Conservation (phyloP, 2,329 filamentous ascomycete species). For the Xylaria arbuscula region DNA sequence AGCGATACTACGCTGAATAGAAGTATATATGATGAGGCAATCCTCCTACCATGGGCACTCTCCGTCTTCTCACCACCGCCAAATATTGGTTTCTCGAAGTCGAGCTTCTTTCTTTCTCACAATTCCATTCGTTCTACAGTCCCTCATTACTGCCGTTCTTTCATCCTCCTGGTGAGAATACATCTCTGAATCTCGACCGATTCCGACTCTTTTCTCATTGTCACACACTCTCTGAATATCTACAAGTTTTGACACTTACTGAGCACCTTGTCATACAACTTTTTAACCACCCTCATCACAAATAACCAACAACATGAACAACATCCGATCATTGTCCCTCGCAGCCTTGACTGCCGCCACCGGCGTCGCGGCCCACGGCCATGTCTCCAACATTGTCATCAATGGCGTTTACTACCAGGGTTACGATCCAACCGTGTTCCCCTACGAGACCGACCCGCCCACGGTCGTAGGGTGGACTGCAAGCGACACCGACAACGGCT, state of each 20-base stretch:
- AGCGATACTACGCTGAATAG: slow-evolving; percentile 18
- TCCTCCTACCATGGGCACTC: slow-evolving; percentile 16
- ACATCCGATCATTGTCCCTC: slow-evolving; percentile 39
- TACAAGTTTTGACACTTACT: slow-evolving; percentile 24
- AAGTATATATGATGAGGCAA: slow-evolving; percentile 40
- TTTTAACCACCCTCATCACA: slow-evolving; percentile 32
- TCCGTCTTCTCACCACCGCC: slow-evolving; percentile 32
- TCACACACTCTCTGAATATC: not conserved
- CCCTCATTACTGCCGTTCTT: slow-evolving; percentile 43
- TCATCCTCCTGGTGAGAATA: slow-evolving; percentile 47
- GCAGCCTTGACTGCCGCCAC: slow-evolving; percentile 43
- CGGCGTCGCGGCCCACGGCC: slow-evolving; percentile 54
- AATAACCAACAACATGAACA: slow-evolving; percentile 41
- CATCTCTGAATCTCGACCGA: slow-evolving; percentile 44
- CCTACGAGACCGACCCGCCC: slow-evolving; percentile 53
- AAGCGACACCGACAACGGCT: slow-evolving; percentile 58
- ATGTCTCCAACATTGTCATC: slow-evolving; percentile 57
- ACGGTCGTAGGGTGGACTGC: slow-evolving; percentile 56
- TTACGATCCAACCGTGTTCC: slow-evolving; percentile 55
- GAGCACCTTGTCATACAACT: slow-evolving; percentile 13
- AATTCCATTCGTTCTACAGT: slow-evolving; percentile 37
- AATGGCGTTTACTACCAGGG: slow-evolving; percentile 57
- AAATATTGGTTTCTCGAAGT: slow-evolving; percentile 41
- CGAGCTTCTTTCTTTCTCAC: slow-evolving; percentile 39
- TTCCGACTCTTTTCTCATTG: slow-evolving; percentile 14